Conservation (phyloP, 1,139 yeast species). For the Trichomonascaceae sp. region DNA sequence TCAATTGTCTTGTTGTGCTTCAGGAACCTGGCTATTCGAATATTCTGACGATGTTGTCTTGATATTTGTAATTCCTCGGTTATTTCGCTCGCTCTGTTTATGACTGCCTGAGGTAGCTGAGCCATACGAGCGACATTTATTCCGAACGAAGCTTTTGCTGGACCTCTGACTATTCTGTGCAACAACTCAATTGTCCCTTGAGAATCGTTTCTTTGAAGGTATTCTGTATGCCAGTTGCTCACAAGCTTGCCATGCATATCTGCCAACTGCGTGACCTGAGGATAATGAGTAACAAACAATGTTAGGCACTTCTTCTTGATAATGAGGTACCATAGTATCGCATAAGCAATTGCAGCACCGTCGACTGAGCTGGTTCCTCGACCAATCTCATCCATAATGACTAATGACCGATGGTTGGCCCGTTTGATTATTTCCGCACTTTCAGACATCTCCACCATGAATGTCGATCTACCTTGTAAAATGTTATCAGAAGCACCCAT, state of each 20-base stretch:
- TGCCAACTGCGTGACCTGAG: slow-evolving; percentile 56
- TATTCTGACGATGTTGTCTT: not conserved
- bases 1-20: not conserved
- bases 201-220: slow-evolving; percentile 37
- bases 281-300: slow-evolving; percentile 83
- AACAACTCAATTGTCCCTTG: slow-evolving; percentile 22
- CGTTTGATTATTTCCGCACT: slow-evolving; percentile 50
- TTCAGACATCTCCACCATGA: slow-evolving; percentile 68
- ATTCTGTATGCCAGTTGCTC: slow-evolving; percentile 72
- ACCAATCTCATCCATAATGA: slow-evolving; percentile 62
- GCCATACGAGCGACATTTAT: slow-evolving; percentile 36
- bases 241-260: slow-evolving; percentile 38
- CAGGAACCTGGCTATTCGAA: not conserved
- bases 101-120: slow-evolving; percentile 27
- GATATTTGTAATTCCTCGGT: slow-evolving; percentile 19
- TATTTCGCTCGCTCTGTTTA: slow-evolving; percentile 24
- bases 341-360: slow-evolving; percentile 80
- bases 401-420: slow-evolving; percentile 48
- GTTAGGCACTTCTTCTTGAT: slow-evolving; percentile 47
- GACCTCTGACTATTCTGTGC: slow-evolving; percentile 30
- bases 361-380: slow-evolving; percentile 81
- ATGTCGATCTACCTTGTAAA: slow-evolving; percentile 63
- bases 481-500: slow-evolving; percentile 77
- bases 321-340: slow-evolving; percentile 63
- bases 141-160: slow-evolving; percentile 33